Conservation (phyloP, 106 monocot genomes). For the Dactylorhiza incarnata region DNA sequence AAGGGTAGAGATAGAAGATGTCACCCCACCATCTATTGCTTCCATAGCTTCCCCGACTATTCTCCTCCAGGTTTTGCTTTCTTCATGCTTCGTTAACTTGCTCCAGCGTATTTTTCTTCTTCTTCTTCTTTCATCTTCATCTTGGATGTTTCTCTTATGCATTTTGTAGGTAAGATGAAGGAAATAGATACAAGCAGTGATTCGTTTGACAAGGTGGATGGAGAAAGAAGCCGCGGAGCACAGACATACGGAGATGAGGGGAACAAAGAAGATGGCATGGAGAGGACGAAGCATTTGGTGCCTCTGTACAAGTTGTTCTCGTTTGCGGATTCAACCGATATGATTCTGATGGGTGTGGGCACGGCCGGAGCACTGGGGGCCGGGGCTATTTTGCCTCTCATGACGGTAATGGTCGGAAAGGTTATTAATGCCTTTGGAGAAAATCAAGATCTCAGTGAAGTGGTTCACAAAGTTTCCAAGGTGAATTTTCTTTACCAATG, state of each 20-base stretch:
- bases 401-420: conserved; percentile 28
- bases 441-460: background rate
- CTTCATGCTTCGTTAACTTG: no score
- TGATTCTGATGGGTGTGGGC: conserved; percentile 27
- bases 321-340: conserved; percentile 23
- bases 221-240: background rate
- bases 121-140: no score
- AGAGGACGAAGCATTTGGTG: conserved; percentile 10
- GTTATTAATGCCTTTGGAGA: conserved; percentile 24
- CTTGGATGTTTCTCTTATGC: no score
- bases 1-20: no score
- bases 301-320: conserved; percentile 27
- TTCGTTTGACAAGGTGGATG: background rate
- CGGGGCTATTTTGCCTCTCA: conserved; percentile 20
- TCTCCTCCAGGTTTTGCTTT: no score
- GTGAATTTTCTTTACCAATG: background rate
- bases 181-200: no score
- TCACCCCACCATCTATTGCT: no score
- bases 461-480: conserved; percentile 28
- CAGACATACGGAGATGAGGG: background rate
- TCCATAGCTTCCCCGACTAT: no score
- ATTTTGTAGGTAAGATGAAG: no score
- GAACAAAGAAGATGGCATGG: background rate
- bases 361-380: conserved; percentile 13
- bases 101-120: no score